Evolutionary conservation across 129 eudicot species (phyloP), one percentile per base, ranked within the genome.

Genomic region (Pseudognaphalium luteoalbum): DNA sequence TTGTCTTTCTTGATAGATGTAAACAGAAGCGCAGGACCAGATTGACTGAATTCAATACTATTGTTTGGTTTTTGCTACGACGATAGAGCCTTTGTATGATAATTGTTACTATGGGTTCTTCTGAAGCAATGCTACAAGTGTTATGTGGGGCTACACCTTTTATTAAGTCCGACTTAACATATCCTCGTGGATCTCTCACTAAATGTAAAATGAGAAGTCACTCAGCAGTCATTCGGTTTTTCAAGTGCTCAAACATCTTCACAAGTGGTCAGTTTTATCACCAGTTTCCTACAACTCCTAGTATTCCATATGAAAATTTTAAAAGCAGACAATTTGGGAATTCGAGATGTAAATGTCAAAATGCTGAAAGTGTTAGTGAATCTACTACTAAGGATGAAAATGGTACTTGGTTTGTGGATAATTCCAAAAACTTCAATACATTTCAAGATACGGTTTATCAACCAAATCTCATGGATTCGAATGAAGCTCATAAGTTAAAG

Each of bases 81-180:
- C 16, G 11, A 25, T 33, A 19, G 44, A 9, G 25, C 29, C 16
- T 51, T 61, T 73, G 47, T 44, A 28, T 1, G 6, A 32, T 60
- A 14, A 22, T 59, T 72, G 75, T 81, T 57, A 63, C 19, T 62
- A 89, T 89, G 91, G 85, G 71, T 3, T 78, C 87, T 71, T 80
- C 84, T 68, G 89, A 82, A 76, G 83, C 83, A 71, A 62, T 82
- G 8, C 66, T 85, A 52, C 96, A 75, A 72, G 81, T 75, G 73
- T 75, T 81, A n/a, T 66, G 71, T 56, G 86, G 83, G 76, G 66
- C 80, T 67, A 69, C 75, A 32, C 91, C 87, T 79, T 78, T 60
- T 74, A 39, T 70, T 4, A 83, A 75, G 75, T 74, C 75, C 37
- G 71, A 76, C 6, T 51, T 60, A 37, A 68, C 74, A 15, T 60